Conservation (phyloP, 2,329 filamentous ascomycete species). For the Talaromyces funiculosus region DNA sequence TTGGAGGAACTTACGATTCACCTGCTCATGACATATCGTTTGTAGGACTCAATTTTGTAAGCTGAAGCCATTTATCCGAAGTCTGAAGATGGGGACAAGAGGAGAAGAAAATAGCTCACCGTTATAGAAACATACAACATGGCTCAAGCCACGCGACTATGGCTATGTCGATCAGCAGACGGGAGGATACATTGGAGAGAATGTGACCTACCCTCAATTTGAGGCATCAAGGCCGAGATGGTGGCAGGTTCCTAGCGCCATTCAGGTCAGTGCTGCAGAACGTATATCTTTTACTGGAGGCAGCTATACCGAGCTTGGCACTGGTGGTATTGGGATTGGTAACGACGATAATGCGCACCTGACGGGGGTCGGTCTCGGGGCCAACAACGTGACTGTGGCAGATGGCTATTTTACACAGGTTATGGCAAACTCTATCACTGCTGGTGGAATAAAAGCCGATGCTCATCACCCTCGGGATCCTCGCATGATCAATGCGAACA, state of each 20-base stretch:
- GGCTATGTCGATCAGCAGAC: neutral
- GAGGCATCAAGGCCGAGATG: neutral
- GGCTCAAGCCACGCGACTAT: neutral
- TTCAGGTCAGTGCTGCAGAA: slow-evolving; percentile 1
- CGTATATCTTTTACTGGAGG: neutral
- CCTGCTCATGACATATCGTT: neutral
- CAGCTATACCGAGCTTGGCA: neutral
- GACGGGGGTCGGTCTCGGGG: neutral
- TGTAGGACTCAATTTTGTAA: slow-evolving; percentile 1
- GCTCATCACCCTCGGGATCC: neutral
- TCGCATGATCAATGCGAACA: neutral
- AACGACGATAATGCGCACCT: neutral
- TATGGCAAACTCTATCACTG: neutral
- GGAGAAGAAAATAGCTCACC: neutral
- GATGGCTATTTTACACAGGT: neutral
- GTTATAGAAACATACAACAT: neutral
- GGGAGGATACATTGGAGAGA: neutral
- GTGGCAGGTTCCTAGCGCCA: neutral
- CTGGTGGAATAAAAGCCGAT: neutral
- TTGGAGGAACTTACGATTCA: neutral
- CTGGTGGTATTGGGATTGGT: neutral
- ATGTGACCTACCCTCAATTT: neutral
- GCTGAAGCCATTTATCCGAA: neutral
- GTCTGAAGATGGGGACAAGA: neutral
- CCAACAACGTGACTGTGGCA: neutral